Conservation (phyloP, 306 rosid species). For the Cyamopsis tetragonoloba region DNA sequence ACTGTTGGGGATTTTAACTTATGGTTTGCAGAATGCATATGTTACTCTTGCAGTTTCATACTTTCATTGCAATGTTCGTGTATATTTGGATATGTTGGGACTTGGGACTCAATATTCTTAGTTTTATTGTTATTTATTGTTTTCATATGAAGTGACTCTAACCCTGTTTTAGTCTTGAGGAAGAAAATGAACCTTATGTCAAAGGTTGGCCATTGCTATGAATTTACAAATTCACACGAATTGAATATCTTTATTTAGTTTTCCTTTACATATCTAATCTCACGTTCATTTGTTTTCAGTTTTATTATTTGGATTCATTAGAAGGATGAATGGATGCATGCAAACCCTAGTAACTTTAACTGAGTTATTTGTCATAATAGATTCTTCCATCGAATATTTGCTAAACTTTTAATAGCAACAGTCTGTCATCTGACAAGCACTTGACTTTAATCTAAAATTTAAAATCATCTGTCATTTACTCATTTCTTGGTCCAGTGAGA, state of each 20-base stretch:
- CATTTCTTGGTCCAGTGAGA: too few relatives aligned
- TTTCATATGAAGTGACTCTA: constrained; percentile 44
- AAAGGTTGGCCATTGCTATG: constrained; percentile 23
- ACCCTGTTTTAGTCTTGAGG: constrained; percentile 38
- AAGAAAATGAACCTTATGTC: constrained; percentile 34
- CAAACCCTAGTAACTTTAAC: background rate
- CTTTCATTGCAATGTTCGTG: constrained; percentile 30
- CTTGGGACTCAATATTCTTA: constrained; percentile 13
- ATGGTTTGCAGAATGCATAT: constrained; percentile 46
- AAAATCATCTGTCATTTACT: background rate
- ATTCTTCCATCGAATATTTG: background rate
- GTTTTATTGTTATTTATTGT: constrained; percentile 17
- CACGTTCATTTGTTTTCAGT: background rate
- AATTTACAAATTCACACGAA: constrained; percentile 1
- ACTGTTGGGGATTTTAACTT: constrained; percentile 48
- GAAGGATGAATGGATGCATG: background rate
- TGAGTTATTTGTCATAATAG: background rate
- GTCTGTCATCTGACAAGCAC: background rate
- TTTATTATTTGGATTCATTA: background rate
- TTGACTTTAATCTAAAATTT: background rate
- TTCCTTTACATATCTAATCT: background rate
- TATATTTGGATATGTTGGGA: constrained; percentile 42
- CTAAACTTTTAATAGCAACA: background rate
- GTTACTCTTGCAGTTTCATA: constrained; percentile 30
- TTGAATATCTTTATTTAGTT: background rate